Evolutionary conservation across 2,329 filamentous ascomycete genomes (phyloP).

Genomic region (Cladobotryum mycophilum): DNA sequence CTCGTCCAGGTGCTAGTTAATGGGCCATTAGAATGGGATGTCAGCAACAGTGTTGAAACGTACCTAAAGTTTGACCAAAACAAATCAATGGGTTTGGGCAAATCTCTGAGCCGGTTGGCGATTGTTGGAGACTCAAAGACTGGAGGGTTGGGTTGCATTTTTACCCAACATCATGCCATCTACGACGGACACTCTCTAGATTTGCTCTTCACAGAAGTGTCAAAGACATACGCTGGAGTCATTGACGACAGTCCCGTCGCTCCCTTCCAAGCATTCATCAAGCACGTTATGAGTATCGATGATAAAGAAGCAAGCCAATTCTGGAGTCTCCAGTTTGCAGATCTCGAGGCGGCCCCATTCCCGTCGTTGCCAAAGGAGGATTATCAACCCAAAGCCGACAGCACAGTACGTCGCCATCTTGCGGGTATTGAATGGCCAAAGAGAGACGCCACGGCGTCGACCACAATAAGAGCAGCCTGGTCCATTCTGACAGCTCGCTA

Average conservation of each 20-base stretch:
- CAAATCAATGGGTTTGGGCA: conserved; percentile 2
- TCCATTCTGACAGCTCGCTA: conserved; percentile 30
- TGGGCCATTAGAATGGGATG: conserved; percentile 1
- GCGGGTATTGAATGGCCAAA: conserved; percentile 2
- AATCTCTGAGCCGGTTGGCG: conserved; percentile 2
- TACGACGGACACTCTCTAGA: conserved; percentile 6
- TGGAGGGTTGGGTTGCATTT: neutral
- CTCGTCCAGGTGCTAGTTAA: conserved; percentile 7
- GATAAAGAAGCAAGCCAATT: neutral
- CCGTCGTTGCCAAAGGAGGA: neutral
- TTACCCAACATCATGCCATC: conserved; percentile 7
- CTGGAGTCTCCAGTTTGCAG: conserved; percentile 6
- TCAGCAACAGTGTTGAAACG: neutral
- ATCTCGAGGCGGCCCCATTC: conserved; percentile 4
- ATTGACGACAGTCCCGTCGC: neutral
- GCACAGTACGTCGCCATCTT: neutral
- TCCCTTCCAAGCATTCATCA: conserved; percentile 4
- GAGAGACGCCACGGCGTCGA: conserved; percentile 3
- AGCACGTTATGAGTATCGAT: neutral
- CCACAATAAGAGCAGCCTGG: conserved; percentile 17
- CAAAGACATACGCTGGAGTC: neutral
- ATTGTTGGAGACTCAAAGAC: neutral
- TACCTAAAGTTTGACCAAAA: conserved; percentile 2
- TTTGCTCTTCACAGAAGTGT: conserved; percentile 5
- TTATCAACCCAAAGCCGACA: conserved; percentile 6